Percentiles rank a stretch among this genome's conserved stretches.
Evolutionary conservation across 169 alveolate genomes (phyloP).

Genomic region (Ichthyophthirius multifiliis): DNA sequence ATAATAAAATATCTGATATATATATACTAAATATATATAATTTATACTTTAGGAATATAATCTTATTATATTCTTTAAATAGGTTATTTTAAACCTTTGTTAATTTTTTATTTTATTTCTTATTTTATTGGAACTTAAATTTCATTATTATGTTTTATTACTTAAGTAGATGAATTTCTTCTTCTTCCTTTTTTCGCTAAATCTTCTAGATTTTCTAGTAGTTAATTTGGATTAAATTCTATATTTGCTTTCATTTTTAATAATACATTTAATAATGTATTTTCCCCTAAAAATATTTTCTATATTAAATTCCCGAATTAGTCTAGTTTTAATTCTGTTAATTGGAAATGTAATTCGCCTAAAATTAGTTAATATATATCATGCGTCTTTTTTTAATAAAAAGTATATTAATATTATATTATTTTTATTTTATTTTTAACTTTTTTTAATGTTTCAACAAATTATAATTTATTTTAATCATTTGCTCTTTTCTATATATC

Average conservation of each 20-base stretch:
- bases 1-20: neutral
- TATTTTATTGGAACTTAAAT: neutral
- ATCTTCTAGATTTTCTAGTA: conserved; percentile 19
- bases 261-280: conserved; percentile 21
- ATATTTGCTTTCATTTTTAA: conserved; percentile 33
- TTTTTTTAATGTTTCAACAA: conserved; percentile 31
- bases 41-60: neutral
- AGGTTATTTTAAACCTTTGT: neutral
- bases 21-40: neutral
- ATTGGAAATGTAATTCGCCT: conserved; percentile 3
- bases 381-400: conserved; percentile 9
- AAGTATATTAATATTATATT: conserved; percentile 10
- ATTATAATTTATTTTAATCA: conserved; percentile 18
- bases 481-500: conserved; percentile 28
- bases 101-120: neutral
- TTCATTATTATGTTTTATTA: neutral
- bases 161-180: conserved; percentile 5
- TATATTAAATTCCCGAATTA: neutral
- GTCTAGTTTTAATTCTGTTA: conserved; percentile 26
- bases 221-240: conserved; percentile 27
- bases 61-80: neutral
- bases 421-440: conserved; percentile 9
- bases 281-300: conserved; percentile 35
- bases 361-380: neutral
- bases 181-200: conserved; percentile 14